Base-by-base conservation (phyloP, 352 stramenopile species). In the Pythium sukuiense region DNA sequence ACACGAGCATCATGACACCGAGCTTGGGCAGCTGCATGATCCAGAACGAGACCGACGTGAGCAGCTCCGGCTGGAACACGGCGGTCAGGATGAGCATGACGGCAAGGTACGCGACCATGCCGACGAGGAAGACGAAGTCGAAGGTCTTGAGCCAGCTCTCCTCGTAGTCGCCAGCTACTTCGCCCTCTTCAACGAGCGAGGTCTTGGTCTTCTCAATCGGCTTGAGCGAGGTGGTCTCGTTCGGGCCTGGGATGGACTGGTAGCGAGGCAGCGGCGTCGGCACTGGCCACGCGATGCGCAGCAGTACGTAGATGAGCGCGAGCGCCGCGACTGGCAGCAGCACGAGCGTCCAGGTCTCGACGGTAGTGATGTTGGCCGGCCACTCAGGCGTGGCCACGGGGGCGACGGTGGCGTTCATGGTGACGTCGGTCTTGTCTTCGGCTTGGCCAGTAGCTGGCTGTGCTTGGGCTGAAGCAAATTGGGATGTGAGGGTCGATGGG, bases 261-360 rank as follows among this genome's bases (percentile, higher is more conserved):
- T 77, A 81, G 52, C 74, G 62, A 18, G 81, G 81, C n/a, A 88
- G 69, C 33, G 67, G 50, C 32, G 59, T 60, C 16, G 73, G 77
- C 18, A 88, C 81, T 29, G 77, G 75, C 83, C 83, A 91, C 29
- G 90, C 71, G 37, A 92, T 53, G 13, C 80, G 81, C 55, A 92
- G 70, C 63, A 92, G 70, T 35, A 90, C 68, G 70, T 88, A 88
- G 69, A 80, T 81, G 35, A 88, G 49, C 37, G 80, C 54, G 29
- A 90, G 77, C 52, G 80, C 72, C 41, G 67, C 64, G 12, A 86
- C 48, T 8, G 81, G 81, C 57, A 89, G 54, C 46, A 79, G 67
- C 0, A 64, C 67, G 30, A 92, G 65, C 30, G 78, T 64, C 55
- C 73, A 67, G 35, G 71, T 67, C 56, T 85, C 61, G 27, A 68